phyloP scores from a whole-genome alignment of 2,329 filamentous ascomycete species.

The Diaporthe vexans region DNA sequence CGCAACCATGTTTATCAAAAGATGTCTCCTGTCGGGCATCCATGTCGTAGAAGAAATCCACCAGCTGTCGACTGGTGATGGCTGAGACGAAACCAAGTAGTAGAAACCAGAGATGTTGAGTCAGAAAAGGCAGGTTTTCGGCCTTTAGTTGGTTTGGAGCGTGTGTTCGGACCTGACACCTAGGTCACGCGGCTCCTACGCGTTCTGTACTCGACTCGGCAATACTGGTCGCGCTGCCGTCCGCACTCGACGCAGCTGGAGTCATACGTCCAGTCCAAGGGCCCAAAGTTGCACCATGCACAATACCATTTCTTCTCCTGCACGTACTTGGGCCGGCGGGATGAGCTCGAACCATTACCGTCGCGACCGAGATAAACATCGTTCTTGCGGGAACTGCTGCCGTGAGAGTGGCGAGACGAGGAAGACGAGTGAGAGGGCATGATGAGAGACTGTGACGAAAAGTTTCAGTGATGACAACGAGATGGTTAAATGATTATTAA shows the following conservation, averaged over 20 bases:
- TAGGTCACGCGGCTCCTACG: not conserved
- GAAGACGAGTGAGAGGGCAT: constrained; percentile 16
- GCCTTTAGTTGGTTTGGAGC: not conserved
- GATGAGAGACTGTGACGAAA: not conserved
- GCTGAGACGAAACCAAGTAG: not conserved
- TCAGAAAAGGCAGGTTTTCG: not conserved
- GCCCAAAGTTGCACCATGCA: constrained; percentile 17
- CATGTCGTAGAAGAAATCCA: not conserved
- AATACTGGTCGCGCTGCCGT: not conserved
- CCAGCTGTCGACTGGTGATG: not conserved
- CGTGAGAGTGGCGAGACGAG: constrained; percentile 9
- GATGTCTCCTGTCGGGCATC: not conserved
- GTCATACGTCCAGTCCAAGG: constrained; percentile 20
- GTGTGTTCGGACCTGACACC: not conserved
- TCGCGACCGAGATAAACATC: constrained; percentile 18
- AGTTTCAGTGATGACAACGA: not conserved
- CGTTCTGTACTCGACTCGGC: constrained; percentile 8
- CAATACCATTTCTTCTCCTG: constrained; percentile 24
- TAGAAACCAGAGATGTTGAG: constrained; percentile 8
- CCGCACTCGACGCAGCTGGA: not conserved
- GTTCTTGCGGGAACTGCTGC: constrained; percentile 16
- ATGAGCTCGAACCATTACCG: constrained; percentile 7
- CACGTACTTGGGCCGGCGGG: constrained; percentile 5
- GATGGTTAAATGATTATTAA: not conserved
- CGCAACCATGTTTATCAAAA: not conserved